Evolutionary conservation across 2,329 filamentous ascomycete species (phyloP), one percentile per base, ranked within the genome.

Genomic region (Fusarium napiforme): DNA sequence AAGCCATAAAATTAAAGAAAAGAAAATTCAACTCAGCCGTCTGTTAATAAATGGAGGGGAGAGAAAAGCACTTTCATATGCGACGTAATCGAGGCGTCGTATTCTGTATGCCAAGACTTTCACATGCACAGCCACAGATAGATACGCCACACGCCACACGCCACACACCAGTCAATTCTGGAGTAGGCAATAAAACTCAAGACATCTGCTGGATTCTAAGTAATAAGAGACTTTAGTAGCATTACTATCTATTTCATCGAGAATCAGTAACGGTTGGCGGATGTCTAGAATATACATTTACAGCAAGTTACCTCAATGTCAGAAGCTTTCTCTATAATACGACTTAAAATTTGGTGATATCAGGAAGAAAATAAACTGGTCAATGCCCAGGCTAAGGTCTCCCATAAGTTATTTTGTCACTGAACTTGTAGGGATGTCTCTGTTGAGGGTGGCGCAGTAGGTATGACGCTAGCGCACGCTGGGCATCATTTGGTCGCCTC

Each of bases 361-460:
- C 21, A 23, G 21, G 5, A 8, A 34, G 11, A 34, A 23, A 32
- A 34, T 23, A 50, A 50, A 15, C 21, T 23, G 30, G 5, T 5
- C 2, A 10, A 45, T 12, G 26, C 10, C 2, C 12, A 28, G 23
- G 9, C 14, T 16, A 16, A 47, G 9, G 9, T 7, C 14, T 16
- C 8, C 8, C 19, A 46, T 3, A 18, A 50, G 7, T 34, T 19
- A 34, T 19, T 50, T 7, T 50, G 21, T 23, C 30, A 19, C 11
- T 18, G 4, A 5, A 18, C 21, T 23, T 21, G 21, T 7, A 50
- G 21, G 46, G 28, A 9, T 32, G 4, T 16, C 40, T 66, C 61
- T 61, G 50, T 49, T 43, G 56, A 60, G 61, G 46, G 71, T 73
- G 71, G 71, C 71, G 71, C 71, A 74, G 71, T 40, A 60, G 18